These are phyloP conservation scores for Daedalea quercina DNA, from an alignment of 768 basidiomycete genomes.

Conservation along the genomic window DNA sequence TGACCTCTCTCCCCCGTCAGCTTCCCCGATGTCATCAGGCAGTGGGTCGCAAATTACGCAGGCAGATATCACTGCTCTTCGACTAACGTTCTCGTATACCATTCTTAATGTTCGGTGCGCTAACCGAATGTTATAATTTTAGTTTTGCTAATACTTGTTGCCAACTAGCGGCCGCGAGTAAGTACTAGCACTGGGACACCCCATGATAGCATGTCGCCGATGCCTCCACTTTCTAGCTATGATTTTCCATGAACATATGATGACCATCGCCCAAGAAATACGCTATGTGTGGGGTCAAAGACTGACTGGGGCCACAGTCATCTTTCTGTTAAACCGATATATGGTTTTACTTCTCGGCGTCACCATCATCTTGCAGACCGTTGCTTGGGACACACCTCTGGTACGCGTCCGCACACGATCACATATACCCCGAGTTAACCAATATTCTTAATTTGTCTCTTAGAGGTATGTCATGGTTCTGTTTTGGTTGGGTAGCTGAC, in stretches of 20 bases:
- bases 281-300: constrained; percentile 8
- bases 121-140: no score
- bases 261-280: constrained; percentile 8
- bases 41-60: background rate
- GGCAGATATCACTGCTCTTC: background rate
- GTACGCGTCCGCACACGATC: background rate
- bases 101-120: background rate
- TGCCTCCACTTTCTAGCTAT: background rate
- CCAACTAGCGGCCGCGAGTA: background rate
- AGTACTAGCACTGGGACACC: background rate
- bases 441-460: background rate
- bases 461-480: background rate
- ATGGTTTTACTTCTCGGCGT: background rate
- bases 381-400: background rate
- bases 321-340: constrained; percentile 12
- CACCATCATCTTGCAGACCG: background rate
- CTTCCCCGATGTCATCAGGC: background rate
- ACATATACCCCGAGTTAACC: background rate
- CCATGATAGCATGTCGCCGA: background rate
- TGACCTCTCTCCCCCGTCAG: no score
- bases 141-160: constrained; percentile 2
- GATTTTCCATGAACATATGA: constrained; percentile 10
- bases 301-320: constrained; percentile 4
- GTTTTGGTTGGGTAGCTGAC: background rate
- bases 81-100: background rate